Evolutionary conservation across 176 grass and related monocot genomes (phyloP).

Genomic region (Musa itinerans): DNA sequence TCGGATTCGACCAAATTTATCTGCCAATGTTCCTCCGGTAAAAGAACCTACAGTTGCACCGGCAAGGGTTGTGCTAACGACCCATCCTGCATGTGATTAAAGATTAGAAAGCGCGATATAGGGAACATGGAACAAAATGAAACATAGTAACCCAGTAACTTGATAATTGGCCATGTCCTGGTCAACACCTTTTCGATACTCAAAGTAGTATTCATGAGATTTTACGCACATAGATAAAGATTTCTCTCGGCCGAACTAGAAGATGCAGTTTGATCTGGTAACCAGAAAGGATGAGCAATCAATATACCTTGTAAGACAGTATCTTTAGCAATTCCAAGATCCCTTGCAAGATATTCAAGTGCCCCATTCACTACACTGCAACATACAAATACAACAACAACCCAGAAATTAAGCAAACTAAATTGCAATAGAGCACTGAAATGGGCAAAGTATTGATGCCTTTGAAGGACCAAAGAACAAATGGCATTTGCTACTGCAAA

Average conservation of each 20-base stretch:
- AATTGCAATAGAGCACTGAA: background rate
- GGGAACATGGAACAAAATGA: background rate
- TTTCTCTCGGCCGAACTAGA: background rate
- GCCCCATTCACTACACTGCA: slow-evolving; percentile 91
- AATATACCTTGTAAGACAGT: slow-evolving; percentile 64
- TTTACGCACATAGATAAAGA: background rate
- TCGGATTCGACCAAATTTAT: slow-evolving; percentile 88
- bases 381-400: slow-evolving; percentile 6
- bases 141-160: background rate
- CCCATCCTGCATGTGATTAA: slow-evolving; percentile 50
- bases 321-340: slow-evolving; percentile 78
- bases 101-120: slow-evolving; percentile 7
- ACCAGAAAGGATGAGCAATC: slow-evolving; percentile 3
- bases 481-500: background rate
- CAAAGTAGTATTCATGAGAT: background rate
- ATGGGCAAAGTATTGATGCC: background rate
- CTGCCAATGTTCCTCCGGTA: slow-evolving; percentile 83
- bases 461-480: background rate
- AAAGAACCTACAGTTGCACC: slow-evolving; percentile 92
- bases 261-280: background rate
- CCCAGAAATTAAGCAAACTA: background rate
- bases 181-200: background rate
- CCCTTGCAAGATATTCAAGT: slow-evolving; percentile 83
- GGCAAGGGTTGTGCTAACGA: slow-evolving; percentile 84
- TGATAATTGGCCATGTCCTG: too few species aligned